Evolutionary conservation across 148 eudicot genomes (phyloP).

Genomic region (Camellia granthamiana): DNA sequence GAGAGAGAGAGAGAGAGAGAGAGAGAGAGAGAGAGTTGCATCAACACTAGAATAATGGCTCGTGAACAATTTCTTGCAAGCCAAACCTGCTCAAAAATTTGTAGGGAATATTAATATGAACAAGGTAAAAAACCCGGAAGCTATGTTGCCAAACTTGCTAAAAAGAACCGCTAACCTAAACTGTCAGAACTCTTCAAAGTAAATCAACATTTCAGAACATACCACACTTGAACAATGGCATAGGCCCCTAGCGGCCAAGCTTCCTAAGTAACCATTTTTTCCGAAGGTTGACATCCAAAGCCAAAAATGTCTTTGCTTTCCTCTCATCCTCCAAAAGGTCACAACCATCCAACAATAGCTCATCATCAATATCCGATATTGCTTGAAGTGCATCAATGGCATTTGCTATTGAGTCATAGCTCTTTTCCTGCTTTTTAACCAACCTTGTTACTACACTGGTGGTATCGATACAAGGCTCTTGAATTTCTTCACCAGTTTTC

Average conservation of each 20-base stretch:
- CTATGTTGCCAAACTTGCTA: constrained; percentile 1
- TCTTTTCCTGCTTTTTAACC: constrained; percentile 10
- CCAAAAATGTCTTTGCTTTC: constrained; percentile 39
- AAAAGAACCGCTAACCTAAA: neutral
- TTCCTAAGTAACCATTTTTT: constrained; percentile 43
- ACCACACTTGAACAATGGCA: neutral
- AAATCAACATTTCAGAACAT: neutral
- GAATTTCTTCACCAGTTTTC: constrained; percentile 17
- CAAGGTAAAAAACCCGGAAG: too few species aligned
- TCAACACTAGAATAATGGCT: too few species aligned
- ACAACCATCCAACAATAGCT: constrained; percentile 35
- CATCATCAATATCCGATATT: constrained; percentile 33
- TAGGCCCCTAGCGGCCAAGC: constrained; percentile 19
- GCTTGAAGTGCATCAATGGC: constrained; percentile 39
- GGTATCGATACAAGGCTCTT: constrained; percentile 8
- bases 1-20: too few species aligned
- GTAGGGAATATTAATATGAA: too few species aligned
- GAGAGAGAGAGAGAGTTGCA: too few species aligned
- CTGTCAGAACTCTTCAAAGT: neutral
- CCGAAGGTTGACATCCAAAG: constrained; percentile 29
- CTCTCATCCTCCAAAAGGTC: constrained; percentile 39
- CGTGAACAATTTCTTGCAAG: too few species aligned
- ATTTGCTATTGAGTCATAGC: constrained; percentile 18
- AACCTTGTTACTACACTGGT: constrained; percentile 5
- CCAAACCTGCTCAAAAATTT: too few species aligned